Evolutionary conservation across 371 early-diverging fungal genomes (phyloP), one percentile per base, ranked within the genome.

Genomic region (Apophysomyces trapeziformis): DNA sequence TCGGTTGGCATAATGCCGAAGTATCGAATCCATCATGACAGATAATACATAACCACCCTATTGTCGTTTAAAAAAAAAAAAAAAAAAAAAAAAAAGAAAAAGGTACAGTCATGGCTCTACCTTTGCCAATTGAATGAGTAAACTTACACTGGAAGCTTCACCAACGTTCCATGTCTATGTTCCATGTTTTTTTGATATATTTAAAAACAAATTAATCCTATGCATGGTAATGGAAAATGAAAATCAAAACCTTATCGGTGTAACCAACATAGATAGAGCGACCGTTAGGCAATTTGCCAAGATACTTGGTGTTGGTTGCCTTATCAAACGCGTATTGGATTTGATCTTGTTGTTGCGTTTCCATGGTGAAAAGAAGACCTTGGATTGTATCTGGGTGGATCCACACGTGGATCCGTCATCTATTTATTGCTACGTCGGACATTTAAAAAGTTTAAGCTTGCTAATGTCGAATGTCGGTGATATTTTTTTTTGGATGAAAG

Each of bases 21-120:
- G 65, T 1, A 76, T 74, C 14, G 78, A 65, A 57, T 74, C 73
- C 5, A 70, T 58, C 11, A 78, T 67, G 21, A 77, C 69, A 9
- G 77, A 72, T 21, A 75, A 57, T 12, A 76, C 77, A 46, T 80
- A 83, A 13, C 74, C 71, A 50, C 71, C 70, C 73, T 74, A 63
- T 38, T 8, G 11, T 2, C 11, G 13, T 41, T 41, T 46, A n/a
- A 41, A 41, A 38, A 37, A 39, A 46, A 16, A 12, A 38, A n/a
- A n/a, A n/a, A 50, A 57, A 38, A 47, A 35, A 38, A n/a, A 13
- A 26, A 57, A 5, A 5, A 32, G 6, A 39, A 18, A 58, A 1
- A 32, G 21, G 44, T 32, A 6, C 57, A 57, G 32, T 57, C 57
- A 45, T 18, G 35, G 13, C 39, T 36, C 7, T 6, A 14, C 14